A percentile compares a stretch with the other conserved stretches of the same genome.
Conservation (phyloP, 345 rosid genomes). For the Murraya paniculata region DNA sequence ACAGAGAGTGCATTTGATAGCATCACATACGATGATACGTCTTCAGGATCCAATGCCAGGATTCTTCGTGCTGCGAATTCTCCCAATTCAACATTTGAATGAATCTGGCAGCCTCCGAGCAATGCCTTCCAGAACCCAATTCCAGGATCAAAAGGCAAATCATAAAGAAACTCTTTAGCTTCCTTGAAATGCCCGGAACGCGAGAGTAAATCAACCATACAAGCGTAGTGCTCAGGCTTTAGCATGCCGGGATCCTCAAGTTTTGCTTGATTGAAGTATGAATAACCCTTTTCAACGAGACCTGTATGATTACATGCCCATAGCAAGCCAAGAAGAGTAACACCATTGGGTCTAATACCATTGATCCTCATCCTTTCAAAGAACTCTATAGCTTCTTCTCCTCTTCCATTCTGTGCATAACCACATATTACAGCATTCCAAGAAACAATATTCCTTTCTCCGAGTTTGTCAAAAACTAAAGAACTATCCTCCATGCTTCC, state of each 20-base stretch:
- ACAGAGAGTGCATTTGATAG: constrained; percentile 75
- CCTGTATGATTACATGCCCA: constrained; percentile 87
- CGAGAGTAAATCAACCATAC: constrained; percentile 79
- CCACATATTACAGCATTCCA: constrained; percentile 85
- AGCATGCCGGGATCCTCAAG: constrained; percentile 33
- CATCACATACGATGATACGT: constrained; percentile 80
- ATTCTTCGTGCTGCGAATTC: constrained; percentile 54
- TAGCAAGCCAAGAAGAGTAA: constrained; percentile 62
- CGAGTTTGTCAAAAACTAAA: constrained; percentile 43
- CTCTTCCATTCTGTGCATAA: constrained; percentile 76
- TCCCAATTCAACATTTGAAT: constrained; percentile 51
- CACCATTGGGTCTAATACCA: constrained; percentile 53
- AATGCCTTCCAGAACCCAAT: constrained; percentile 88
- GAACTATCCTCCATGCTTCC: constrained; percentile 75
- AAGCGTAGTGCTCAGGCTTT: constrained; percentile 69
- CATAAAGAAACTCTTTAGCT: constrained; percentile 48
- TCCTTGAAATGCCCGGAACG: constrained; percentile 61
- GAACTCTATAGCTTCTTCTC: constrained; percentile 56
- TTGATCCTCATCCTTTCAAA: constrained; percentile 43
- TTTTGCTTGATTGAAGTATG: constrained; percentile 50
- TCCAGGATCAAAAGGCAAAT: constrained; percentile 67
- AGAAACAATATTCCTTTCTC: constrained; percentile 43
- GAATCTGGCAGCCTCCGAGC: constrained; percentile 82
- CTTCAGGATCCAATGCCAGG: constrained; percentile 61
- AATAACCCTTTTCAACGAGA: constrained; percentile 56